Evolutionary conservation across 208 protist species (phyloP).

Genomic region (Leishmania amazonensis): DNA sequence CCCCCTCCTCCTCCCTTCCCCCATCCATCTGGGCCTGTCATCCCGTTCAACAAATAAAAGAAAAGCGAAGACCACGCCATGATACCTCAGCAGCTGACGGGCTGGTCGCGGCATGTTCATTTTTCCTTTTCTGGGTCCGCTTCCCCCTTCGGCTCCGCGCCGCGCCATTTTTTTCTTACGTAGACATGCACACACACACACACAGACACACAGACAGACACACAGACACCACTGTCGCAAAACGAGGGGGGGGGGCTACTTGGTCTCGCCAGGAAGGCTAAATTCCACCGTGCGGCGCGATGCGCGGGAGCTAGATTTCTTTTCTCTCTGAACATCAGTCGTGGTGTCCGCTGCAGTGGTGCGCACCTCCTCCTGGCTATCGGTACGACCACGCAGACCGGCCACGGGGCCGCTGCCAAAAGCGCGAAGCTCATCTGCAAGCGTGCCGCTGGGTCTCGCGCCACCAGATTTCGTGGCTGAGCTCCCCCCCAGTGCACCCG

Average conservation of each 20-base stretch:
- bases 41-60: not conserved
- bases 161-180: not conserved
- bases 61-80: not conserved
- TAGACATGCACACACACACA: not conserved
- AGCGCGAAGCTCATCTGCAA: constrained; percentile 15
- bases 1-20: not conserved
- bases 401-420: not conserved
- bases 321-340: not conserved
- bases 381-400: not conserved
- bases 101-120: not conserved
- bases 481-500: not conserved
- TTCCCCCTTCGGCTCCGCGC: not conserved
- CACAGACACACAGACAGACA: not conserved
- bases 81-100: not conserved
- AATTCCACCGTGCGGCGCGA: constrained; percentile 23
- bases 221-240: not conserved
- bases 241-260: not conserved
- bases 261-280: constrained; percentile 7
- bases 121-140: not conserved
- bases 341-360: not conserved
- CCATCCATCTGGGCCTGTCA: not conserved
- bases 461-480: not conserved
- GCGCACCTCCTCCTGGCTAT: not conserved
- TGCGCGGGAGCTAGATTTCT: constrained; percentile 5
- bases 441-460: not conserved